Evolutionary conservation across 2,329 filamentous ascomycete species (phyloP), one percentile per base, ranked within the genome.

Genomic region (Clonostachys byssicola): DNA sequence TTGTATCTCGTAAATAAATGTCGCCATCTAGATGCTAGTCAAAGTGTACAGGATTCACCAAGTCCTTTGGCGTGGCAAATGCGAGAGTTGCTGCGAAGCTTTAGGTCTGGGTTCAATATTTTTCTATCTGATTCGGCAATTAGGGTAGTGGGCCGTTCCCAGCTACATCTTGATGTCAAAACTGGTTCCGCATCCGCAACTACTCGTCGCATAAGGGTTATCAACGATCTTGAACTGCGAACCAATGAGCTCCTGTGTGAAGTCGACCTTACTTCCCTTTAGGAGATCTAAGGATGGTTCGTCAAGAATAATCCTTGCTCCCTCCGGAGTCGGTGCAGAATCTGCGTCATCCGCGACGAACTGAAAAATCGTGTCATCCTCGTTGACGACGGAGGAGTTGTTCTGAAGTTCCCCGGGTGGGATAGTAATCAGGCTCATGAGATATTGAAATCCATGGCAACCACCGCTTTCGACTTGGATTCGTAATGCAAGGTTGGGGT

Each of bases 391-490:
- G 20, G 49, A 42, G 2, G 68, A 59, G 7, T 64, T 57, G 30
- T 67, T 58, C 5, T 63, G 57, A 1, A 63, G 51, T 14, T 63
- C 61, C 42, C 63, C 57, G 6, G 61, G 51, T 0, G 81, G 81
- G 2, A 86, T 68, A 1, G 80, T 81, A 3, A 89, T 86, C 5
- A 97, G 77, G 14, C 85, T 89, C 89, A 99, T 96, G 42, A 95
- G 73, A 63, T 99, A 99, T 65, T 99, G 94, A 66, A 99, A 99
- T 44, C 94, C 94, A 68, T 99, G 94, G 66, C 94, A 99, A 47
- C 94, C 94, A 53, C 94, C 94, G 48, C 87, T 90, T 61, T 95
- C 91, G 49, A 99, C 92, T 51, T 88, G 86, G 54, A 99, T 88
- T 45, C 92, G 88, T n/a, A 99, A 78, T 20, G 91, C 89, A 34